Evolutionary conservation across 78 protist species (phyloP).

Genomic region (Tieghemostelium lacteum): DNA sequence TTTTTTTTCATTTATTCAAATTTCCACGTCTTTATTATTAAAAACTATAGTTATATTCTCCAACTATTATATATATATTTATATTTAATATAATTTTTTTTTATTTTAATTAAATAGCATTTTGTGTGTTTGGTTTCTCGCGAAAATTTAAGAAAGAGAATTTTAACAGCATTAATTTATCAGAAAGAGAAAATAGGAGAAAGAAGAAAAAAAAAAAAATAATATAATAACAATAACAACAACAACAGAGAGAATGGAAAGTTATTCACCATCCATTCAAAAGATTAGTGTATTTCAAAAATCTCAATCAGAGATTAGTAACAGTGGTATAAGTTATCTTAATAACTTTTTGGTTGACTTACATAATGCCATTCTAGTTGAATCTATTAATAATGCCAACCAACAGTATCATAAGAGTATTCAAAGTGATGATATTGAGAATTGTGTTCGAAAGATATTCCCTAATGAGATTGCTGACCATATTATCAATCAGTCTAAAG

Average conservation of each 20-base stretch:
- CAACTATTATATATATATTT: no score
- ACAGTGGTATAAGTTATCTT: slow-evolving; percentile 45
- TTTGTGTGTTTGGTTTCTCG: no score
- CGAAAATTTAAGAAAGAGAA: no score
- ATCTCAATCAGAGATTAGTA: slow-evolving; percentile 34
- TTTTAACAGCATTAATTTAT: neutral
- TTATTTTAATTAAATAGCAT: no score
- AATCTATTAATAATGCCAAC: slow-evolving; percentile 44
- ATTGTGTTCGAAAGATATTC: slow-evolving; percentile 12
- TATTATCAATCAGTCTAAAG: slow-evolving; percentile 60
- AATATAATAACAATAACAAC: neutral
- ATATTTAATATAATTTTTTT: no score
- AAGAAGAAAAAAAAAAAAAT: neutral
- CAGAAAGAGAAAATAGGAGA: no score
- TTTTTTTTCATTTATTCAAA: no score
- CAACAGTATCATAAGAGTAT: slow-evolving; percentile 7
- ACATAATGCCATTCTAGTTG: slow-evolving; percentile 46
- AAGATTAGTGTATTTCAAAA: slow-evolving; percentile 49
- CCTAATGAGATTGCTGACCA: slow-evolving; percentile 43
- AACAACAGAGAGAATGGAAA: slow-evolving; percentile 32
- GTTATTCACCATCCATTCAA: slow-evolving; percentile 77
- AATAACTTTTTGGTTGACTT: slow-evolving; percentile 43
- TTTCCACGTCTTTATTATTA: no score
- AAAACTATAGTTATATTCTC: no score
- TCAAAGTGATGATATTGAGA: slow-evolving; percentile 29